phyloP scores from a whole-genome alignment of 371 early-diverging fungal genomes.

The Coemansia sp. region DNA sequence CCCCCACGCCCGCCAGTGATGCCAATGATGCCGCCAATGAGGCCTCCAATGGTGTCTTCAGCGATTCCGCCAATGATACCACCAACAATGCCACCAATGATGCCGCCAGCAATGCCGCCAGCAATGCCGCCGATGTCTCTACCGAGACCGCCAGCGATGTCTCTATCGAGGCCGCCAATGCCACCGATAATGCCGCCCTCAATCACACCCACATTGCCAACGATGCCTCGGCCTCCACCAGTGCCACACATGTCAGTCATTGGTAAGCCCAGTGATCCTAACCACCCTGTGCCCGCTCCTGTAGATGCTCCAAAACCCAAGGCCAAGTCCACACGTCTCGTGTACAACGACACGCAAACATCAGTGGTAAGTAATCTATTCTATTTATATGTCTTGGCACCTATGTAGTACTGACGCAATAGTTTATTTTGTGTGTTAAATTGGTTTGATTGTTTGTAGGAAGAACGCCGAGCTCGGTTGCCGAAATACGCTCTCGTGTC shows the following conservation, averaged over 20 bases:
- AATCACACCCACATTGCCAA: neutral
- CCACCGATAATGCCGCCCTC: neutral
- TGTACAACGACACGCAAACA: slow-evolving; percentile 32
- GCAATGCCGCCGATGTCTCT: neutral
- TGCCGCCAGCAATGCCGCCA: slow-evolving; percentile 10
- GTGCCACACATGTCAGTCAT: neutral
- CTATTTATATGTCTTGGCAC: neutral
- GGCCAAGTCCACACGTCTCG: slow-evolving; percentile 35
- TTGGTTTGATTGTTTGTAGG: slow-evolving; percentile 13
- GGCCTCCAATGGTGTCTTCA: no score
- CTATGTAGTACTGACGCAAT: neutral
- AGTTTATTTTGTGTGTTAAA: neutral
- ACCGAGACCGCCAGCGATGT: neutral
- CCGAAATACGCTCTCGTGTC: slow-evolving; percentile 18
- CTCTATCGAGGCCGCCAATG: neutral
- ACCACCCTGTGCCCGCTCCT: slow-evolving; percentile 25
- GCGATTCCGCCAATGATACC: neutral
- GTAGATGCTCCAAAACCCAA: slow-evolving; percentile 26
- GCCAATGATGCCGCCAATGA: neutral
- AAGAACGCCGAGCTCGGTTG: slow-evolving; percentile 37
- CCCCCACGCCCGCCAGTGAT: slow-evolving; percentile 16
- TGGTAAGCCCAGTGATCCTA: slow-evolving; percentile 39
- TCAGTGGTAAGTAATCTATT: slow-evolving; percentile 46
- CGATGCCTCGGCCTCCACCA: neutral
- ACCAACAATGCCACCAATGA: neutral